Base-by-base conservation (phyloP, 768 basidiomycete genomes). In the Macrolepiota albuminosa region DNA sequence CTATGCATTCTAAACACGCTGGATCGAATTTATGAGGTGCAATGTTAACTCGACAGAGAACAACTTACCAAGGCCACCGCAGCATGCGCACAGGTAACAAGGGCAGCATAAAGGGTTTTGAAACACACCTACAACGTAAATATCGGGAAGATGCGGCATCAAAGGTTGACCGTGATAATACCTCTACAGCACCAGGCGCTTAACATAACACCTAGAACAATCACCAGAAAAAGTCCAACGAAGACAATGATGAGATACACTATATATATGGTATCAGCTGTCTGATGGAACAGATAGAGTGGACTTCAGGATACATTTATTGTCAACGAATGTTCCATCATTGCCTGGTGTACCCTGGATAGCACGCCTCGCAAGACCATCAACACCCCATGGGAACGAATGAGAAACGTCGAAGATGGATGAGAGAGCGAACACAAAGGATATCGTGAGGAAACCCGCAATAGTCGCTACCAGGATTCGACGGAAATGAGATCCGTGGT, bases 21-120 rank as follows among this genome's bases (percentile, higher is more conserved):
- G 58, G 1, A 52, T 34, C 10, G 0, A 33, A 34, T 60, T 60
- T 1, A 56, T 54, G 6, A 36, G n/a, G 14, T 3, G 18, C 21
- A 18, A 34, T 64, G 18, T 21, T 4, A 18, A 40, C 14, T 55
- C 39, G 36, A 47, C 13, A 6, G 47, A 24, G 11, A 49, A 11
- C 26, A 11, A 68, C 72, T 63, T 65, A 85, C 85, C 83, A 18
- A 88, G 76, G 42, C 87, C 87, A 58, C 87, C 86, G 58, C 86
- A 88, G 68, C 85, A 88, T 4, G 87, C 87, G 62, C 87, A 88
- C 8, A 87, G 75, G 68, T 89, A 89, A 66, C 87, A 88, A 0
- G 87, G 87, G 64, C 85, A 87, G 64, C 85, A 88, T 0, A 80
- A 72, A 2, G 86, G 86, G 59, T 88, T 88, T 61, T 82, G 66